Percentiles rank a stretch among this genome's conserved stretches.
Conservation (phyloP, 257 asterid species). For the Solanum appendiculatum region DNA sequence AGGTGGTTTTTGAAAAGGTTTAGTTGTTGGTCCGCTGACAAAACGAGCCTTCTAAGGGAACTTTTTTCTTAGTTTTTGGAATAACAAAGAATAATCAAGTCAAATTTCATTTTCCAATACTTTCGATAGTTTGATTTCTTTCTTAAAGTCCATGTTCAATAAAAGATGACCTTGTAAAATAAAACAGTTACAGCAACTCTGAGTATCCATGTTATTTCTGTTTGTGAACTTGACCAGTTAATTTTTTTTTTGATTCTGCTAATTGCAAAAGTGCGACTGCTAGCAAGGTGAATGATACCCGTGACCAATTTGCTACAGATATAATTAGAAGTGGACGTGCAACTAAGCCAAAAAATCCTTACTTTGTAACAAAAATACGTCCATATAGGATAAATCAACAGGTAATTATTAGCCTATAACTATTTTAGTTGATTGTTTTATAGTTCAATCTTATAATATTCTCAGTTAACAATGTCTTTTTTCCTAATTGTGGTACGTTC, state of each 20-base stretch:
- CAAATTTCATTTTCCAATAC: too few species aligned
- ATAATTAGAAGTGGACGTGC: background rate
- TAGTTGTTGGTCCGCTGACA: too few species aligned
- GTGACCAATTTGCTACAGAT: background rate
- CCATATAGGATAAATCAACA: background rate
- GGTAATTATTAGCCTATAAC: background rate
- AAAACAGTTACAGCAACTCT: background rate
- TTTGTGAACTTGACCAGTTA: background rate
- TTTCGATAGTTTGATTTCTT: background rate
- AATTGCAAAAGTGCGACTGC: background rate
- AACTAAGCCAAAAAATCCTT: background rate
- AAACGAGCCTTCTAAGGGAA: too few species aligned
- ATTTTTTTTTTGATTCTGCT: background rate
- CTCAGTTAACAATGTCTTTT: too few species aligned
- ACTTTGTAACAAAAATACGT: background rate
- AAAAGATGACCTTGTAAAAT: too few species aligned
- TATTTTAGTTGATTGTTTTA: background rate
- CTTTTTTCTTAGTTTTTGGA: too few species aligned
- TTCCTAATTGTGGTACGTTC: background rate
- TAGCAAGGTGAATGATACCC: background rate
- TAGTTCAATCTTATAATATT: too few species aligned
- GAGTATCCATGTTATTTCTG: background rate
- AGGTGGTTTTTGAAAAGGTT: too few species aligned
- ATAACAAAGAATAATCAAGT: too few species aligned
- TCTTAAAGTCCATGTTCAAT: too few species aligned